Evolutionary conservation across 2,329 filamentous ascomycete species (phyloP).

Genomic region (Cryphonectria carpinicola): DNA sequence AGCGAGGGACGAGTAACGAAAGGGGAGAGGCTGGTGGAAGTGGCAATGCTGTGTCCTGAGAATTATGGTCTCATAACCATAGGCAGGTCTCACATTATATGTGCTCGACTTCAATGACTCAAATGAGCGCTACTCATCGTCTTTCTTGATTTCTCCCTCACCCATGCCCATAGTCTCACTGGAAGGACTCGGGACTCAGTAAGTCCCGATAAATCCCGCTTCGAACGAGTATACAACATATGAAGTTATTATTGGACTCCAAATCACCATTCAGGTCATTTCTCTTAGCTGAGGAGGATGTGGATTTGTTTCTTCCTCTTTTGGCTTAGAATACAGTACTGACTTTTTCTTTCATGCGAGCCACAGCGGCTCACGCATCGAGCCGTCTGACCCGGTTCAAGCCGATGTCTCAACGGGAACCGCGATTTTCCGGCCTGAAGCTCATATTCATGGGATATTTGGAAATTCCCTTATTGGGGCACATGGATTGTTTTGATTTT

Average conservation of each 20-base stretch:
- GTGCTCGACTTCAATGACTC: background rate
- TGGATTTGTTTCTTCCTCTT: background rate
- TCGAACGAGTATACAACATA: background rate
- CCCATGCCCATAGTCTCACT: background rate
- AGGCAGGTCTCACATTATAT: background rate
- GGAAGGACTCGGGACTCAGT: background rate
- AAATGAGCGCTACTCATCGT: background rate
- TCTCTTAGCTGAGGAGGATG: background rate
- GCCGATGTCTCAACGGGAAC: background rate
- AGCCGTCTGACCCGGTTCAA: constrained; percentile 12
- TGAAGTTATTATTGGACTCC: background rate
- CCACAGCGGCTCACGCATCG: background rate
- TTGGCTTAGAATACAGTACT: background rate
- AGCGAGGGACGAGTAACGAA: no score
- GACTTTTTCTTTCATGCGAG: background rate
- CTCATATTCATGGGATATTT: background rate
- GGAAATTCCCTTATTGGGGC: background rate
- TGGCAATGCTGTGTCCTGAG: background rate
- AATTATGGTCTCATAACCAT: background rate
- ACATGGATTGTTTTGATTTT: background rate
- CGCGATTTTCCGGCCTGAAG: background rate
- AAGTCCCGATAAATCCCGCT: background rate
- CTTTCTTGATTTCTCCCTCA: background rate
- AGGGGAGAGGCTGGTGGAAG: background rate
- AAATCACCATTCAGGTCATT: background rate